Evolutionary conservation across 2,329 filamentous ascomycete species (phyloP).

Genomic region (Aspergillus sp.): DNA sequence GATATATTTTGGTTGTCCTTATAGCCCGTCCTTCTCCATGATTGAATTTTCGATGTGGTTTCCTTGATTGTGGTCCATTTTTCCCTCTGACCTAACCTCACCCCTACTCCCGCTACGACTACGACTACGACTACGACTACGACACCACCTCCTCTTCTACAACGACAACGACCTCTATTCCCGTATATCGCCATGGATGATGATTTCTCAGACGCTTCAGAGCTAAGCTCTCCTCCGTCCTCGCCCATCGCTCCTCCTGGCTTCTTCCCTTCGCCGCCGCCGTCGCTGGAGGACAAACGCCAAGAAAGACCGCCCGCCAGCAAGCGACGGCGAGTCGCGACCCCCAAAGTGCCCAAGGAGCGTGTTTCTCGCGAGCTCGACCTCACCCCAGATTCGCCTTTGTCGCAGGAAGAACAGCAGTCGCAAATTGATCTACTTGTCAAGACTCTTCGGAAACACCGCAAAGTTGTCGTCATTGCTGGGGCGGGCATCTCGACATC

Average conservation of each 20-base stretch:
- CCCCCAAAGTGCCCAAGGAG: constrained; percentile 46
- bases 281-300: constrained; percentile 37
- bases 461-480: constrained; percentile 94
- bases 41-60: constrained; percentile 1
- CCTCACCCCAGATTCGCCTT: constrained; percentile 40
- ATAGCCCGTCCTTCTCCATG: neutral
- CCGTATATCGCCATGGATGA: constrained; percentile 16
- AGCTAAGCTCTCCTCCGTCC: constrained; percentile 36
- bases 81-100: neutral
- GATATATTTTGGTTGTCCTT: neutral
- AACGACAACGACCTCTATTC: neutral
- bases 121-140: neutral
- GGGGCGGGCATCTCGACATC: constrained; percentile 96
- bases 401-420: constrained; percentile 45
- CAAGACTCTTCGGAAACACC: constrained; percentile 72
- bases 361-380: constrained; percentile 80
- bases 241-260: constrained; percentile 33
- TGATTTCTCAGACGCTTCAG: constrained; percentile 32
- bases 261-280: constrained; percentile 38
- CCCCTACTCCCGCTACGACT: neutral
- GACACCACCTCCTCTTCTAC: neutral
- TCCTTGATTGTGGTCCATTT: neutral
- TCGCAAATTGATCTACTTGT: constrained; percentile 63
- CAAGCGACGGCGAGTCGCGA: constrained; percentile 60
- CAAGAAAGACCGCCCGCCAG: constrained; percentile 65